Evolutionary conservation across 169 alveolate species (phyloP).

Genomic region (Plasmodium sp.): DNA sequence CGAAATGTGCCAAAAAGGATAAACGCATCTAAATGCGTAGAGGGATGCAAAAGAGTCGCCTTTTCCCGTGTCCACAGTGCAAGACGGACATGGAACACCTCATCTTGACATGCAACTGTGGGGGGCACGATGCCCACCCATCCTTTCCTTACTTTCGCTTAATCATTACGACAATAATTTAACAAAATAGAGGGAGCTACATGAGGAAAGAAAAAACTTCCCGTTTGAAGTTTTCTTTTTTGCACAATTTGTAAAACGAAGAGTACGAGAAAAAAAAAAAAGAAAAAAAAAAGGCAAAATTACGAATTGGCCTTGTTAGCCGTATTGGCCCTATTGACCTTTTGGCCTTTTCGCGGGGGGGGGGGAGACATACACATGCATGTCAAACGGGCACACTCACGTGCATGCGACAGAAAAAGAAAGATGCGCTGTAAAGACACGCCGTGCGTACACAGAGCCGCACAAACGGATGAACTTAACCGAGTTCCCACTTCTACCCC

Average conservation of each 20-base stretch:
- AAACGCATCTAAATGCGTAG: conserved; percentile 18
- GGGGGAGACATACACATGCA: not conserved
- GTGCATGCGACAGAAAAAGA: not conserved
- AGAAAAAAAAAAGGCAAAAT: not conserved
- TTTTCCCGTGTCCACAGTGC: not conserved
- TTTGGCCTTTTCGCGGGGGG: not conserved
- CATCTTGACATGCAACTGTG: not conserved
- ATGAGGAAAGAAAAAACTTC: not conserved
- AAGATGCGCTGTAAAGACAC: not conserved
- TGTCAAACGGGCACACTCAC: not conserved
- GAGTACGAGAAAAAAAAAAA: not conserved
- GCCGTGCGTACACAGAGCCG: not conserved
- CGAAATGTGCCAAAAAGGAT: not conserved
- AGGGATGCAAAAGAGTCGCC: not conserved
- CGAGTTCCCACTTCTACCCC: not conserved
- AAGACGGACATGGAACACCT: not conserved
- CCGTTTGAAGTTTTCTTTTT: not conserved
- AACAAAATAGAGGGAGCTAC: not conserved
- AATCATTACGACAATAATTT: not conserved
- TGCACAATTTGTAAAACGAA: not conserved
- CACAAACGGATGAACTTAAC: not conserved
- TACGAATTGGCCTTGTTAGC: not conserved
- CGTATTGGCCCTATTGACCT: no score
- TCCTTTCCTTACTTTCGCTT: not conserved
- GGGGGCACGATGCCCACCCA: not conserved